A percentile compares a stretch with the other conserved stretches of the same genome.
These are phyloP conservation scores for Mycena leptocephala DNA, from an alignment of 768 basidiomycete species.

Conservation along the genomic window DNA sequence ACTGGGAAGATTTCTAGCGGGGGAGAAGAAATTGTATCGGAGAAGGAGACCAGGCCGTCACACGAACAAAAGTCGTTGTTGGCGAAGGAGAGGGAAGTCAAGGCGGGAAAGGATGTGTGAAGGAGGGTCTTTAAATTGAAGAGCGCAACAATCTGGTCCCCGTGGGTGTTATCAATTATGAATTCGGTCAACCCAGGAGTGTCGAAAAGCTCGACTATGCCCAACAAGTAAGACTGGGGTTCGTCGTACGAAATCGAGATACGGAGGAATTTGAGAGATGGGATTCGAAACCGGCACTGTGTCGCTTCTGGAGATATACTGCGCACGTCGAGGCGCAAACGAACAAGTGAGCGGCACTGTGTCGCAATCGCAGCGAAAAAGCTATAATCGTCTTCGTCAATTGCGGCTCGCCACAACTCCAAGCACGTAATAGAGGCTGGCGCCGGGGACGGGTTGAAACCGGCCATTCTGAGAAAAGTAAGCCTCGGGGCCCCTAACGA, in stretches of 20 bases:
- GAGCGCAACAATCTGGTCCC: neutral
- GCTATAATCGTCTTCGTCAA: too few relatives aligned
- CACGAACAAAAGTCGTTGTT: neutral
- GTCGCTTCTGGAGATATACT: neutral
- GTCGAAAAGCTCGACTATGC: neutral
- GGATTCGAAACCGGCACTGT: neutral
- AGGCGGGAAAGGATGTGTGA: neutral
- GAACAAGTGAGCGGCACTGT: neutral
- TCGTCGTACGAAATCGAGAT: neutral
- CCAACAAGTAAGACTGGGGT: neutral
- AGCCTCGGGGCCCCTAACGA: neutral
- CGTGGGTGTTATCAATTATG: neutral
- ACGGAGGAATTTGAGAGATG: neutral
- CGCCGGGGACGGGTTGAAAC: neutral
- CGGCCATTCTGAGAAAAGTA: neutral
- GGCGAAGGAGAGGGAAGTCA: slow-evolving; percentile 6
- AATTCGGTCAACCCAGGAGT: neutral
- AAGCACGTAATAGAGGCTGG: neutral
- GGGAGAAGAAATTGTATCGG: neutral
- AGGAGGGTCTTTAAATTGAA: neutral
- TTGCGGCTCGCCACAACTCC: neutral
- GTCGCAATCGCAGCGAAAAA: neutral
- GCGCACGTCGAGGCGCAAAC: neutral
- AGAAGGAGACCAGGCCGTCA: neutral
- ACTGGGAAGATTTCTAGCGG: neutral